Base-by-base conservation (phyloP, 495 filamentous ascomycete species). In the Aspergillus campestris region DNA sequence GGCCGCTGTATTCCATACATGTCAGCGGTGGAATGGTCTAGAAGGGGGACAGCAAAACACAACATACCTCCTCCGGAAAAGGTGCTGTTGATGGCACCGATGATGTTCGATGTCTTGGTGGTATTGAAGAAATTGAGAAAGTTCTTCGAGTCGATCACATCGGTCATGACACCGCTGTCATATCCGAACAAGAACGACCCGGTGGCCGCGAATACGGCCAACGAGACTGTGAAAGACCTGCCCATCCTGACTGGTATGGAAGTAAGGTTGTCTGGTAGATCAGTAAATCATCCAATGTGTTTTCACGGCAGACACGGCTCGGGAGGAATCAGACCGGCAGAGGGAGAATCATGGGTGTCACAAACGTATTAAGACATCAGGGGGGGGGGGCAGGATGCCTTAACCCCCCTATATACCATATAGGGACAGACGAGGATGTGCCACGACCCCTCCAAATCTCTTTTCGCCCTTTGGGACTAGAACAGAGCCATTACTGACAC, bases 171-270 rank as follows among this genome's bases (percentile, higher is more conserved):
- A 44, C 74, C 74, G 24, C 66, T 67, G 48, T 77, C 72, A 59
- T 75, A 78, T n/a, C 74, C 74, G 45, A 75, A 78, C 31, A 78
- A 57, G 48, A 76, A 75, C 8, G 65, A 70, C 38, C 72, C 72
- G 9, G 66, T 71, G 6, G 67, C 65, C 40, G 70, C 70, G 45
- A 75, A 67, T 3, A 57, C 48, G 45, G 70, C 69, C 31, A 73
- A 61, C 14, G 44, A 60, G 44, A 73, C 58, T 28, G 66, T 66
- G 49, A 66, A 75, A 24, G 57, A 34, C 33, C 66, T 66, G 35
- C 72, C 72, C 70, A 73, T 75, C 11, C 44, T 50, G 53, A 40
- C 27, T 24, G 18, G 37, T 37, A 24, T n/a, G 30, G 10, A 34
- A 41, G 36, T 6, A 39, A 14, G 12, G 14, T 8, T 14, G 18